phyloP scores from a whole-genome alignment of 768 basidiomycete species.

The Russula brevipes region DNA sequence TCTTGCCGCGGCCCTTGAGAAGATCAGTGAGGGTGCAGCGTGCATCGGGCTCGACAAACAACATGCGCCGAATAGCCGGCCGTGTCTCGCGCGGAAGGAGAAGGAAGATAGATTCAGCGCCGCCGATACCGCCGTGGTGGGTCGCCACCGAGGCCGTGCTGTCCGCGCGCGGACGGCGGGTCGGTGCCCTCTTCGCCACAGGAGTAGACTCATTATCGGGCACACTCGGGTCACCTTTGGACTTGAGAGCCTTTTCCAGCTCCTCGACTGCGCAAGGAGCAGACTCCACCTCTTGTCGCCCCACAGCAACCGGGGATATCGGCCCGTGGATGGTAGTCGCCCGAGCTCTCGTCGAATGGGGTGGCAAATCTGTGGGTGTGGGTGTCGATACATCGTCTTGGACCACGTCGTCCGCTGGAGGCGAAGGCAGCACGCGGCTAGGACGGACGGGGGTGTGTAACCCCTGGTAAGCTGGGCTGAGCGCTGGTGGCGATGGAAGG shows the following conservation, averaged over 20 bases:
- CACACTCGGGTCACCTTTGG: constrained; percentile 8
- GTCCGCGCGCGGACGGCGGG: constrained; percentile 30
- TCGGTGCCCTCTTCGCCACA: background rate
- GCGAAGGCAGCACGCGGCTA: background rate
- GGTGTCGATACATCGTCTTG: constrained; percentile 14
- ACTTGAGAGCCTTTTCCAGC: constrained; percentile 20
- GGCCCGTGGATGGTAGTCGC: constrained; percentile 23
- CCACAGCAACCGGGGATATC: background rate
- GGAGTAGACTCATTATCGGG: constrained; percentile 18
- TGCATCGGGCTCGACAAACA: constrained; percentile 80
- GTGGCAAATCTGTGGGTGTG: background rate
- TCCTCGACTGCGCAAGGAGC: constrained; percentile 19
- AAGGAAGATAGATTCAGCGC: constrained; percentile 93
- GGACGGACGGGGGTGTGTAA: background rate
- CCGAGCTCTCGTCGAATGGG: constrained; percentile 10
- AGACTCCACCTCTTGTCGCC: background rate
- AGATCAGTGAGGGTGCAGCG: constrained; percentile 92
- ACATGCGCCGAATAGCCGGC: constrained; percentile 86
- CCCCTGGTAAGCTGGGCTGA: constrained; percentile 32
- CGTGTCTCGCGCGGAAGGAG: constrained; percentile 91
- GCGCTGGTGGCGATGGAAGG: constrained; percentile 38
- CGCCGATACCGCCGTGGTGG: constrained; percentile 53
- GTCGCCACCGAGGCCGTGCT: constrained; percentile 48
- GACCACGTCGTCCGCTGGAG: background rate
- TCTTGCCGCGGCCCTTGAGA: constrained; percentile 73